A percentile compares a stretch with the other conserved stretches of the same genome.
These are phyloP conservation scores for Sporothrix euskadiensis DNA, from an alignment of 2,329 filamentous ascomycete genomes.

Conservation along the genomic window DNA sequence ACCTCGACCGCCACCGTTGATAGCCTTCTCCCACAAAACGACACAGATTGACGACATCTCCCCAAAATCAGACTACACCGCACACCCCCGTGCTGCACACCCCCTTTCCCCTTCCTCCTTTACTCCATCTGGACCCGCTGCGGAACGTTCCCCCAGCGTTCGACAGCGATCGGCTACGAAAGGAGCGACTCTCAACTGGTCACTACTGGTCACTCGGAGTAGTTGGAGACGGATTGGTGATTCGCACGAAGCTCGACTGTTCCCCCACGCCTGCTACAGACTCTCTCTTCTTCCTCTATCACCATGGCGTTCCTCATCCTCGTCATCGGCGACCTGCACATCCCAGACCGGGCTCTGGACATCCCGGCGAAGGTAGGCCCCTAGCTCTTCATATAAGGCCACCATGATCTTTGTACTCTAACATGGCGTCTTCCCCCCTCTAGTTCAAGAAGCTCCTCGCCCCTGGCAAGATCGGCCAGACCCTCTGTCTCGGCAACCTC, in stretches of 20 bases:
- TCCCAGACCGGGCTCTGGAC: conserved; percentile 87
- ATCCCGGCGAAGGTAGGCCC: conserved; percentile 77
- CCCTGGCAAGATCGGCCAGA: conserved; percentile 80
- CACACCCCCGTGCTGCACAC: neutral
- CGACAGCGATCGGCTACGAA: conserved; percentile 6
- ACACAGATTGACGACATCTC: neutral
- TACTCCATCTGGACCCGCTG: conserved; percentile 13
- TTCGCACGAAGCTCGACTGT: neutral
- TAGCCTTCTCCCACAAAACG: neutral
- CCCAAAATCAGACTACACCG: neutral
- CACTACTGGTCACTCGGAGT: neutral
- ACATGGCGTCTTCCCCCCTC: neutral
- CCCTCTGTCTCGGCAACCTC: conserved; percentile 76
- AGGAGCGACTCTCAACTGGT: neutral
- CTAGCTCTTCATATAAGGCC: conserved; percentile 20
- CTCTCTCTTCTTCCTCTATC: conserved; percentile 13
- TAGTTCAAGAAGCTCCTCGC: conserved; percentile 85
- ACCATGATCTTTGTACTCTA: conserved; percentile 10
- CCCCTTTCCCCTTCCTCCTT: neutral
- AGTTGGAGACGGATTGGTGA: neutral
- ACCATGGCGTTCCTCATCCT: conserved; percentile 87
- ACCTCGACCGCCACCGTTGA: neutral
- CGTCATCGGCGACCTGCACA: conserved; percentile 90
- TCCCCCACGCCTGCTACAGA: neutral
- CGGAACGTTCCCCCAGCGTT: neutral